Percentiles rank a stretch among this genome's conserved stretches.
phyloP scores from a whole-genome alignment of 257 asterid genomes.

The Solanum pennellii region DNA sequence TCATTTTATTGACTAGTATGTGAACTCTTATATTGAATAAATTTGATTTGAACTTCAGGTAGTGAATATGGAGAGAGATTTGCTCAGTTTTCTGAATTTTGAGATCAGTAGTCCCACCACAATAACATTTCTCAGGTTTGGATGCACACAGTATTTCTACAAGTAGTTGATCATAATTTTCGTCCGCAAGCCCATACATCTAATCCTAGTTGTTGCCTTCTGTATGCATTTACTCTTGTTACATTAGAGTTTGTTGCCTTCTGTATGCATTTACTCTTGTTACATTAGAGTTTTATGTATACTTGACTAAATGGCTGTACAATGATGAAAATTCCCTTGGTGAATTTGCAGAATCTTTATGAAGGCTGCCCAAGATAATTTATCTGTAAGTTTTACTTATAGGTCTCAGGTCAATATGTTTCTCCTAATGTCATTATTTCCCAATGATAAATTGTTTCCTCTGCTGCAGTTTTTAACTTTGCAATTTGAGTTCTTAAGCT shows the following conservation, averaged over 20 bases:
- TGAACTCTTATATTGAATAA: not conserved
- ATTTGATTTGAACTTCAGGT: constrained; percentile 26
- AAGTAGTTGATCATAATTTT: not conserved
- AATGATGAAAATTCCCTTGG: not conserved
- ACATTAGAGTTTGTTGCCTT: not conserved
- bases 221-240: not conserved
- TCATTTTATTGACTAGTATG: not conserved
- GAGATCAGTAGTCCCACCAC: constrained; percentile 65
- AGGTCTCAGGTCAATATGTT: not conserved
- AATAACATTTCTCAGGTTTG: constrained; percentile 70
- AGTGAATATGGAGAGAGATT: constrained; percentile 50
- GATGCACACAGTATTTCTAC: not conserved
- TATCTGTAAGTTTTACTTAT: constrained; percentile 24
- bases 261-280: not conserved
- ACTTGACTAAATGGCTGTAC: not conserved
- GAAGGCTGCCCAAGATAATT: constrained; percentile 45
- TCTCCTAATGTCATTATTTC: not conserved
- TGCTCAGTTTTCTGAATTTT: constrained; percentile 49
- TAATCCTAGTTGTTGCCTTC: not conserved
- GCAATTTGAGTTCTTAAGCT: constrained; percentile 48
- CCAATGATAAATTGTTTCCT: not conserved
- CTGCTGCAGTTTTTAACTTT: constrained; percentile 33
- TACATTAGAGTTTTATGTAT: not conserved
- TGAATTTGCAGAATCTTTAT: constrained; percentile 51
- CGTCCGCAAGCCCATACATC: not conserved